These are phyloP conservation scores for Calonectria fujianensis DNA, from an alignment of 2,329 filamentous ascomycete species.

Conservation along the genomic window DNA sequence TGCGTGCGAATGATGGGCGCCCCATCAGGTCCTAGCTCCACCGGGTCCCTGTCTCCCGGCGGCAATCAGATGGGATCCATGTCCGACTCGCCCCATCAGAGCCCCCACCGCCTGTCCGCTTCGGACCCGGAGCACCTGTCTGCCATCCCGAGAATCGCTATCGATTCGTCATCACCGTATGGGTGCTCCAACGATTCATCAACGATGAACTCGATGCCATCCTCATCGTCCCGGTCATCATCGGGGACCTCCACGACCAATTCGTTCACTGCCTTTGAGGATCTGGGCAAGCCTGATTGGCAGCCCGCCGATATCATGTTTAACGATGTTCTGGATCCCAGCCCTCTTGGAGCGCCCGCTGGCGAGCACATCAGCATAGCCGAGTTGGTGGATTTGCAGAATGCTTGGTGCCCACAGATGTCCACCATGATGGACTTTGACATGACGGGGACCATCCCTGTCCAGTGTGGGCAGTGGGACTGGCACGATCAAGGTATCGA, in stretches of 20 bases:
- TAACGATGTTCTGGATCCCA: constrained; percentile 47
- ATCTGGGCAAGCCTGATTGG: constrained; percentile 54
- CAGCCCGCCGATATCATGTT: constrained; percentile 50
- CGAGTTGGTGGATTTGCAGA: constrained; percentile 52
- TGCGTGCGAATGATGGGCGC: constrained; percentile 50
- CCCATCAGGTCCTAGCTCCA: constrained; percentile 44
- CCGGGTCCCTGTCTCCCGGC: constrained; percentile 46
- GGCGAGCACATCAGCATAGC: constrained; percentile 51
- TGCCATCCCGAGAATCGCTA: constrained; percentile 30
- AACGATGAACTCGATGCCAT: constrained; percentile 45
- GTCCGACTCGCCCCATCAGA: constrained; percentile 50
- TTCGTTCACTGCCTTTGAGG: constrained; percentile 52
- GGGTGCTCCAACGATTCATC: constrained; percentile 46
- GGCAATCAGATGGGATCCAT: constrained; percentile 45
- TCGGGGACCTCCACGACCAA: constrained; percentile 46
- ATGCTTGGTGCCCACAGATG: constrained; percentile 57
- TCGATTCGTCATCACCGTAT: constrained; percentile 41
- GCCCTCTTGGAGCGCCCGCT: constrained; percentile 41
- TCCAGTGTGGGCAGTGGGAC: constrained; percentile 54
- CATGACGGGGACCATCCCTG: constrained; percentile 49
- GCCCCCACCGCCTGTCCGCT: constrained; percentile 24
- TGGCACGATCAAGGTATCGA: constrained; percentile 54
- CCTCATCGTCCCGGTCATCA: constrained; percentile 51
- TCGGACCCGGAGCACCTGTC: constrained; percentile 34
- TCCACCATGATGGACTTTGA: constrained; percentile 57